These are phyloP conservation scores for Vitis cinerea DNA, from an alignment of 164 flowering plant species.

Conservation along the genomic window DNA sequence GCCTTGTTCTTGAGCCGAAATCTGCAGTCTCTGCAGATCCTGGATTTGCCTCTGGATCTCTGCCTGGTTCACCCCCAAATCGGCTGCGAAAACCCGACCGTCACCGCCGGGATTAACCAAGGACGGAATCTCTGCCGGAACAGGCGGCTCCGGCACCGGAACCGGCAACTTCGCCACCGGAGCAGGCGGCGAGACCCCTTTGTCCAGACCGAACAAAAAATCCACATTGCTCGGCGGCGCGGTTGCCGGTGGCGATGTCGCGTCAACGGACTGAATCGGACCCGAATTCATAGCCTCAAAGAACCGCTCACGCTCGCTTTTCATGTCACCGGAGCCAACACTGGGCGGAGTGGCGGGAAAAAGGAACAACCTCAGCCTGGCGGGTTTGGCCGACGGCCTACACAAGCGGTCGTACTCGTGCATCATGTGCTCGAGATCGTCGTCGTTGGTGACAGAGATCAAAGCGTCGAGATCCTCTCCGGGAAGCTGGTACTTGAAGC, in stretches of 20 bases:
- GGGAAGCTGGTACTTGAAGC: slow-evolving; percentile 62
- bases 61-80: slow-evolving; percentile 17
- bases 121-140: slow-evolving; percentile 7
- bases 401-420: slow-evolving; percentile 54
- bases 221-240: slow-evolving; percentile 27
- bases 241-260: slow-evolving; percentile 5
- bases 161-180: slow-evolving; percentile 13
- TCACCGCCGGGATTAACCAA: slow-evolving; percentile 7
- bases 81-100: slow-evolving; percentile 31
- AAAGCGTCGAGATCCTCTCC: slow-evolving; percentile 69
- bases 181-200: slow-evolving; percentile 16
- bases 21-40: slow-evolving; percentile 50
- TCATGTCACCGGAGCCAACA: slow-evolving; percentile 26
- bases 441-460: slow-evolving; percentile 66
- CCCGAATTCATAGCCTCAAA: slow-evolving; percentile 49
- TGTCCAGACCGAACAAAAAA: slow-evolving; percentile 51
- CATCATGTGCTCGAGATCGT: slow-evolving; percentile 70
- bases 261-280: slow-evolving; percentile 15
- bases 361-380: slow-evolving; percentile 45
- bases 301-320: slow-evolving; percentile 43
- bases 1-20: slow-evolving; percentile 24
- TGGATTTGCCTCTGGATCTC: slow-evolving; percentile 49
- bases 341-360: slow-evolving; percentile 23
- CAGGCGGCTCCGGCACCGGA: slow-evolving; percentile 15
- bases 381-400: slow-evolving; percentile 39